A percentile compares a stretch with the other conserved stretches of the same genome.
phyloP scores from a whole-genome alignment of 768 basidiomycete species.

The Tephrocybe sp. region DNA sequence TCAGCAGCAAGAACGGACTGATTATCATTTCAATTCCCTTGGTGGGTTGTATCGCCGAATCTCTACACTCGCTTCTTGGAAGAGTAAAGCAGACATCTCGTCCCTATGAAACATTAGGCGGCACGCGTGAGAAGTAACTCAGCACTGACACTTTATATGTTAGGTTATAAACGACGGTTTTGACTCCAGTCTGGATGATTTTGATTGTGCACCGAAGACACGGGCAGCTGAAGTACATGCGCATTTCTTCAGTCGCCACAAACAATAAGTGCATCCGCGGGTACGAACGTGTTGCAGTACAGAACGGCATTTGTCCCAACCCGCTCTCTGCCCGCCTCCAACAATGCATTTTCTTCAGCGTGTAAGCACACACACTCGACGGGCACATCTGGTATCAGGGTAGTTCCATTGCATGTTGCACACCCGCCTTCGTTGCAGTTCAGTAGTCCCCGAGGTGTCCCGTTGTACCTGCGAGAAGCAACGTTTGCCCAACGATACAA shows the following conservation, averaged over 20 bases:
- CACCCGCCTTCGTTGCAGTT: constrained; percentile 97
- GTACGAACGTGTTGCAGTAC: constrained; percentile 94
- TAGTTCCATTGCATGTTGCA: constrained; percentile 65
- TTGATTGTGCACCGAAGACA: constrained; percentile 97
- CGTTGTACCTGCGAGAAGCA: constrained; percentile 77
- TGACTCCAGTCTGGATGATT: constrained; percentile 93
- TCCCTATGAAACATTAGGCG: constrained; percentile 50
- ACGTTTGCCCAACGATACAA: not conserved
- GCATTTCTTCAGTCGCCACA: not conserved
- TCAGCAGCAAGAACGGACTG: too few species aligned
- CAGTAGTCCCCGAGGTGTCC: constrained; percentile 84
- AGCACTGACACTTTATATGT: constrained; percentile 88
- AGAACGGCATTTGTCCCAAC: constrained; percentile 81
- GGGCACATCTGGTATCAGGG: constrained; percentile 41
- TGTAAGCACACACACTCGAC: constrained; percentile 93
- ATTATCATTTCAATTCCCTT: constrained; percentile 23
- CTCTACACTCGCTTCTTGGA: constrained; percentile 80
- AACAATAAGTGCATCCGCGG: not conserved
- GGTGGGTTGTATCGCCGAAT: constrained; percentile 67
- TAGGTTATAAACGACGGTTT: constrained; percentile 91
- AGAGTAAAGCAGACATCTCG: constrained; percentile 75
- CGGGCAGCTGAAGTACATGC: constrained; percentile 75
- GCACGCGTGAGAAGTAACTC: not conserved
- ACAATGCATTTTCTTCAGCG: constrained; percentile 95
- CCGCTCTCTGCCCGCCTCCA: constrained; percentile 92